Evolutionary conservation across 495 filamentous ascomycete genomes (phyloP), one percentile per base, ranked within the genome.

Genomic region (Aspergillus cristatus): DNA sequence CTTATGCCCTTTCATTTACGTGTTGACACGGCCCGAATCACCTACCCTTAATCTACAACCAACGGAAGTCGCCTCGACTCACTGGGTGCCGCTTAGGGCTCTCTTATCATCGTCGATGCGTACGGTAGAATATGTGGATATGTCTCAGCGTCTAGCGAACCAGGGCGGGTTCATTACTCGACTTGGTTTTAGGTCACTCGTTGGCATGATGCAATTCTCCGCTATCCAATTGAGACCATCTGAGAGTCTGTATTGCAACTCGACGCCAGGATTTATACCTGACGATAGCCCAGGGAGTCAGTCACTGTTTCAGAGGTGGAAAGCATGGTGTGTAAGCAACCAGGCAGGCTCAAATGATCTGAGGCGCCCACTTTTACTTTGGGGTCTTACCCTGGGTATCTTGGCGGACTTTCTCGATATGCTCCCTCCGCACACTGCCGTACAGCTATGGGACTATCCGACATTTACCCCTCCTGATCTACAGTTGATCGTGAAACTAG

Each of bases 341-440:
- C 64, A 65, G 37, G 54, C 58, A 13, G 50, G 53, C 3, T 57
- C 57, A 0, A 41, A 43, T 15, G 52, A 54, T 15, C 41, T 42
- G 18, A 50, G 34, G 29, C 67, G 58, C 14, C 75, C 79, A 6
- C 62, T 89, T 11, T 56, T 85, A 3, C 72, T 87, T 1, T 89
- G 84, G 84, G 84, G 84, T 0, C 54, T 89, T 13, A 86, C 84
- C 0, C 66, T 86, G 3, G 81, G 81, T 6, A 71, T 89, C 18
- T 44, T 85, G 20, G 72, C 76, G 17, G 84, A 89, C 55, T 80
- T 87, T 43, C 63, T 86, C 28, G 79, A 86, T 34, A 68, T 81
- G 53, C 61, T 85, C 10, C 81, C 81, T 4, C 74, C 76, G 10
- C 65, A 80, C 41, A 75, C 71, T 18, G 71, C 78, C 1, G 61